These are phyloP conservation scores for Clavispora phyllophila DNA, from an alignment of 805 yeast genomes.

Conservation along the genomic window DNA sequence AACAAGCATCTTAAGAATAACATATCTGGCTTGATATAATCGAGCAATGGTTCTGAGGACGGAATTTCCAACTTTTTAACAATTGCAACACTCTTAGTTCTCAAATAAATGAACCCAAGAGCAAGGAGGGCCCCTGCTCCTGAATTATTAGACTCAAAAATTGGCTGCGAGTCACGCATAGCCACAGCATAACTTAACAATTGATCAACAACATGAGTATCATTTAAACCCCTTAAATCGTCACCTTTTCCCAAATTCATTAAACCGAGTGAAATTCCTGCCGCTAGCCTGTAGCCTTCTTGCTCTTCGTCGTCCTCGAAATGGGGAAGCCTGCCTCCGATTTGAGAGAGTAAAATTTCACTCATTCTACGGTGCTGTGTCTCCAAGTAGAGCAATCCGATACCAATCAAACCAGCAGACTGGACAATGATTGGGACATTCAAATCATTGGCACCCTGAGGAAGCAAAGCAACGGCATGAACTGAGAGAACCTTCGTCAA, in stretches of 20 bases:
- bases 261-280: conserved; percentile 84
- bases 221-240: conserved; percentile 53
- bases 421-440: conserved; percentile 81
- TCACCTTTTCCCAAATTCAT: conserved; percentile 77
- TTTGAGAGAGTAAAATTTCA: conserved; percentile 67
- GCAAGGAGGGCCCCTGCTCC: conserved; percentile 76
- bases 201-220: conserved; percentile 57
- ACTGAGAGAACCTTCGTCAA: conserved; percentile 88
- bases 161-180: conserved; percentile 58
- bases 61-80: conserved; percentile 64
- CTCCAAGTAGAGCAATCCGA: conserved; percentile 76
- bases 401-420: conserved; percentile 85
- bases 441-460: conserved; percentile 84
- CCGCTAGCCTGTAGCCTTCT: conserved; percentile 81
- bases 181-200: conserved; percentile 55
- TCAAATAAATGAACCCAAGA: conserved; percentile 65
- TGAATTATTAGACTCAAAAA: conserved; percentile 55
- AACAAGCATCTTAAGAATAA: conserved; percentile 62
- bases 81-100: conserved; percentile 53
- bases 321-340: conserved; percentile 48
- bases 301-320: conserved; percentile 55
- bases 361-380: conserved; percentile 84
- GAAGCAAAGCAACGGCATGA: conserved; percentile 86
- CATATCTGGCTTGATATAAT: conserved; percentile 75
- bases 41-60: conserved; percentile 50